phyloP scores from a whole-genome alignment of 169 alveolate species.

The Cryptosporidium ubiquitum region DNA sequence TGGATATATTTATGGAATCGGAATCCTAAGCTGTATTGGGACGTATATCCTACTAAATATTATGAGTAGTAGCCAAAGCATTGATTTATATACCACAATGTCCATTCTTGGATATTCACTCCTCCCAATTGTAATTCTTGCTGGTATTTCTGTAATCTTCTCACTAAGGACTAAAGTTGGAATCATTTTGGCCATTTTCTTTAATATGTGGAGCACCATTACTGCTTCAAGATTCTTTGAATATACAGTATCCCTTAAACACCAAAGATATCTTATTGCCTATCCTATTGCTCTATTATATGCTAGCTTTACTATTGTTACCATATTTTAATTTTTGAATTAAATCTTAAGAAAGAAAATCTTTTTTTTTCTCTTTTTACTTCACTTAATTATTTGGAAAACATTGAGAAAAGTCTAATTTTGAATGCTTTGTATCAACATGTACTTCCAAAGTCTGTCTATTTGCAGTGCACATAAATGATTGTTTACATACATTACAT shows the following conservation, averaged over 20 bases:
- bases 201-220: constrained; percentile 80
- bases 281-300: constrained; percentile 84
- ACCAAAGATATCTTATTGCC: constrained; percentile 82
- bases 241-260: constrained; percentile 80
- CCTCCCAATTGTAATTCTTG: constrained; percentile 82
- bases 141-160: constrained; percentile 79
- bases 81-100: constrained; percentile 83
- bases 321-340: constrained; percentile 36
- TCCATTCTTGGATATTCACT: constrained; percentile 84
- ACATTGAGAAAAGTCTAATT: constrained; percentile 81
- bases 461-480: constrained; percentile 86
- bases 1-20: constrained; percentile 84
- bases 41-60: constrained; percentile 81
- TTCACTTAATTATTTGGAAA: constrained; percentile 73
- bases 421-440: constrained; percentile 83
- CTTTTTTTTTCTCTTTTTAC: background rate
- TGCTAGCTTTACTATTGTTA: constrained; percentile 78
- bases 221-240: constrained; percentile 85
- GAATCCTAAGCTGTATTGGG: constrained; percentile 81
- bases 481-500: constrained; percentile 83
- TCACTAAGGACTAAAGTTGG: constrained; percentile 76
- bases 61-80: constrained; percentile 81
- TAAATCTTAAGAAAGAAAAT: background rate
- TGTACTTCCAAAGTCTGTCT: constrained; percentile 83
- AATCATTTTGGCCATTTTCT: constrained; percentile 74